These are phyloP conservation scores for Podaxis carcinomalis DNA, from an alignment of 768 basidiomycete genomes.

Conservation along the genomic window DNA sequence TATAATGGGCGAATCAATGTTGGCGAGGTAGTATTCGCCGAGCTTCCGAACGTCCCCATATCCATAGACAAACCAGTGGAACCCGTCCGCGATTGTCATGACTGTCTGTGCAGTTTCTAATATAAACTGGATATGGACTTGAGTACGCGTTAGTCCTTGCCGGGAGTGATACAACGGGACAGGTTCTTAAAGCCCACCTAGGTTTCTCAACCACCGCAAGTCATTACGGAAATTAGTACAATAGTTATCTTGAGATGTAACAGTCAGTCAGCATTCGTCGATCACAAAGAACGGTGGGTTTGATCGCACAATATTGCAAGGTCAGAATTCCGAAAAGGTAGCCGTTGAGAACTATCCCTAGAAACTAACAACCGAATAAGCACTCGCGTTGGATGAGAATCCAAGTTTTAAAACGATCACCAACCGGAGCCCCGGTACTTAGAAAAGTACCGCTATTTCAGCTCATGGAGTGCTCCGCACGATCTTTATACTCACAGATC, in stretches of 20 bases:
- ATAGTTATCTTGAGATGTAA: not conserved
- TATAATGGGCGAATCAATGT: slow-evolving; percentile 9
- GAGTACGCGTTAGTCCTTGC: not conserved
- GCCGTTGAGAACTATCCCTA: slow-evolving; percentile 8
- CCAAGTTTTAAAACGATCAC: not conserved
- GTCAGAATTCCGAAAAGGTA: slow-evolving; percentile 11
- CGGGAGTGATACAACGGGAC: no score
- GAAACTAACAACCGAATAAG: not conserved
- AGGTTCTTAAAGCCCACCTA: not conserved
- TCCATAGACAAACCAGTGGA: slow-evolving; percentile 11
- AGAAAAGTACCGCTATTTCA: not conserved
- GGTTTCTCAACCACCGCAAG: slow-evolving; percentile 3
- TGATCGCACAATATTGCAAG: slow-evolving; percentile 4
- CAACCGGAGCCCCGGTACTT: slow-evolving; percentile 6
- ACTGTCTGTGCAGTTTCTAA: slow-evolving; percentile 2
- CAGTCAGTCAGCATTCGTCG: not conserved
- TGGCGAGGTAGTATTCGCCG: slow-evolving; percentile 8
- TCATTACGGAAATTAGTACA: not conserved
- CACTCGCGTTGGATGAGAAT: not conserved
- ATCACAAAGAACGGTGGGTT: not conserved
- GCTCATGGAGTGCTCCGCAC: not conserved
- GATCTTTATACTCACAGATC: not conserved
- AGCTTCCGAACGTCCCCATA: slow-evolving; percentile 3
- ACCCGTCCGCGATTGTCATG: slow-evolving; percentile 7
- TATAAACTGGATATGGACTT: slow-evolving; percentile 1